Evolutionary conservation across 129 eudicot genomes (phyloP).

Genomic region (Flaveria trinervia): DNA sequence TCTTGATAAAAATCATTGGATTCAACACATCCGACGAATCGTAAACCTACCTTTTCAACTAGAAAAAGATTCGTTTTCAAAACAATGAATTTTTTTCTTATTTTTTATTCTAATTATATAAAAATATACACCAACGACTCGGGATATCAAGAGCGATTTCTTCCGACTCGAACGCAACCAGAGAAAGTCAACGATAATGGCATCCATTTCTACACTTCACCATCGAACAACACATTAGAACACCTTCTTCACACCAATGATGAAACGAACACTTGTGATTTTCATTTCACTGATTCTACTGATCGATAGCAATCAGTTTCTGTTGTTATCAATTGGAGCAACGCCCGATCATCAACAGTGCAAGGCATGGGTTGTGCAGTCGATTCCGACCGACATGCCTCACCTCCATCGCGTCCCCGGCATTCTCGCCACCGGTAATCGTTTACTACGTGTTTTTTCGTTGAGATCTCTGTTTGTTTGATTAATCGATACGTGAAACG

Average conservation of each 20-base stretch:
- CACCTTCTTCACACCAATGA: not conserved
- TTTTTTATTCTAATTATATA: not conserved
- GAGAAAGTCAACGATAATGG: constrained; percentile 25
- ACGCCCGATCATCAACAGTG: constrained; percentile 39
- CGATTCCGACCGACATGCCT: constrained; percentile 94
- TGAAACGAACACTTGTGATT: constrained; percentile 21
- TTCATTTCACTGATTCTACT: constrained; percentile 23
- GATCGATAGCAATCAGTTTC: not conserved
- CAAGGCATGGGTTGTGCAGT: constrained; percentile 90
- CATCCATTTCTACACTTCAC: constrained; percentile 16
- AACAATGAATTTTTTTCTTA: not conserved
- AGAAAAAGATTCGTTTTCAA: not conserved
- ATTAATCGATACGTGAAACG: not conserved
- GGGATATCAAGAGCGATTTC: not conserved
- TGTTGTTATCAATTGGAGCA: not conserved
- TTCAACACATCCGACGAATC: too few species aligned
- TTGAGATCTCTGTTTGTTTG: not conserved
- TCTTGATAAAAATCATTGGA: too few species aligned
- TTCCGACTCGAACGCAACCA: constrained; percentile 15
- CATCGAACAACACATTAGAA: not conserved
- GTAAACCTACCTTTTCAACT: too few species aligned
- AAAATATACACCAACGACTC: not conserved
- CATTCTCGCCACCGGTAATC: constrained; percentile 70
- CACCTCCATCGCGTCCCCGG: constrained; percentile 72
- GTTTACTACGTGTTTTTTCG: not conserved